Evolutionary conservation across 768 basidiomycete genomes (phyloP).

Genomic region (Suillus brevipes): DNA sequence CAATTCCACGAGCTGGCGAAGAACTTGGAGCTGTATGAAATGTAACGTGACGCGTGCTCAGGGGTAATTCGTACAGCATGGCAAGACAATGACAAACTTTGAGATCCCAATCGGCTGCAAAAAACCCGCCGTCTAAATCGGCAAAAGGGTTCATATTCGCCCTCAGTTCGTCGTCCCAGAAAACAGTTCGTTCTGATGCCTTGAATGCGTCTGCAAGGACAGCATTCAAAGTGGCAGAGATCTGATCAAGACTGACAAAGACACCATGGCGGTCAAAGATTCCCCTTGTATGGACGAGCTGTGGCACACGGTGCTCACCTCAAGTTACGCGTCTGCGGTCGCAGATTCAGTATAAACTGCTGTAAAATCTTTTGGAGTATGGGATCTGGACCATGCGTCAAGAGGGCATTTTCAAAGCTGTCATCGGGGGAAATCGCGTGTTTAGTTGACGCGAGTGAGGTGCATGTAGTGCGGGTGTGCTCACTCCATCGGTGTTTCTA

Average conservation of each 20-base stretch:
- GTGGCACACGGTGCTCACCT: constrained; percentile 57
- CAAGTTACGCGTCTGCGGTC: constrained; percentile 87
- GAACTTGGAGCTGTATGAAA: constrained; percentile 65
- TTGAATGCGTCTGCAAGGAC: constrained; percentile 75
- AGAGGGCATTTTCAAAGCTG: constrained; percentile 79
- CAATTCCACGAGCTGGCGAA: constrained; percentile 83
- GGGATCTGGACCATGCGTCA: constrained; percentile 69
- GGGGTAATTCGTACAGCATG: constrained; percentile 24
- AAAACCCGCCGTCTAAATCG: constrained; percentile 68
- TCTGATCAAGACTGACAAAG: constrained; percentile 69
- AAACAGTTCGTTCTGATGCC: constrained; percentile 70
- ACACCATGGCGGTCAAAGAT: constrained; percentile 35
- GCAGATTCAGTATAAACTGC: constrained; percentile 78
- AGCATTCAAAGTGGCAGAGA: constrained; percentile 69
- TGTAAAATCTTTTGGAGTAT: constrained; percentile 72
- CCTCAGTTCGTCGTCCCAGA: constrained; percentile 72
- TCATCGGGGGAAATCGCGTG: constrained; percentile 32
- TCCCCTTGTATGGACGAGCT: constrained; percentile 24
- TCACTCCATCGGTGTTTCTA: constrained; percentile 83
- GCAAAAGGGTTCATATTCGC: constrained; percentile 76
- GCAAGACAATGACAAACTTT: constrained; percentile 56
- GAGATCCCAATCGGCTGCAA: constrained; percentile 76
- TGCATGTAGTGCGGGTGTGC: constrained; percentile 36
- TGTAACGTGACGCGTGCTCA: constrained; percentile 29
- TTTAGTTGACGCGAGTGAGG: constrained; percentile 25